Evolutionary conservation across 495 filamentous ascomycete genomes (phyloP).

Genomic region (Aspergillus avenaceus): DNA sequence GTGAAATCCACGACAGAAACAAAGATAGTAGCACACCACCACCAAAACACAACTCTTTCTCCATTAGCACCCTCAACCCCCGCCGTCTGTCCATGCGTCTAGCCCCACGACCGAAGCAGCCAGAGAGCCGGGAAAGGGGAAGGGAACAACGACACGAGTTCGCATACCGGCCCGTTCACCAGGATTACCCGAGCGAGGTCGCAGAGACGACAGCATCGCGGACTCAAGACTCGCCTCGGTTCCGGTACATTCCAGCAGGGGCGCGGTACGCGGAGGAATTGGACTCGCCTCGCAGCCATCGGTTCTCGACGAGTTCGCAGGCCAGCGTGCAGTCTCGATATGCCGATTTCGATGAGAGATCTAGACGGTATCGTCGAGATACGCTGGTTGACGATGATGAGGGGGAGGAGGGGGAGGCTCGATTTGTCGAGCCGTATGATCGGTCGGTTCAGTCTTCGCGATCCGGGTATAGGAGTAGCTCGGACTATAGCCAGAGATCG

Average conservation of each 20-base stretch:
- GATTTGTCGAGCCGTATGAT: not conserved
- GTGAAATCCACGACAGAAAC: constrained; percentile 8
- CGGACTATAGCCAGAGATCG: constrained; percentile 6
- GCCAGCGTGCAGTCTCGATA: not conserved
- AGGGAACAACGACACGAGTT: constrained; percentile 20
- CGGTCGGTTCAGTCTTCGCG: not conserved
- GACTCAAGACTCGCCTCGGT: constrained; percentile 14
- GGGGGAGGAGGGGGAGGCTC: constrained; percentile 1
- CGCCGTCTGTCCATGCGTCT: constrained; percentile 33
- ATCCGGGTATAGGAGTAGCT: constrained; percentile 1
- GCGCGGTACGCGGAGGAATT: constrained; percentile 9
- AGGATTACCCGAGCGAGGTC: constrained; percentile 31
- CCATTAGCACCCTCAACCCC: constrained; percentile 21
- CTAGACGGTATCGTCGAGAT: not conserved
- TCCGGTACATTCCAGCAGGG: constrained; percentile 35
- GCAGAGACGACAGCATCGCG: constrained; percentile 17
- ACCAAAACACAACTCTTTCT: constrained; percentile 22
- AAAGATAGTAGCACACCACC: no score
- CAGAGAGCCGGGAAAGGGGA: constrained; percentile 5
- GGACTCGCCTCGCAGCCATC: not conserved
- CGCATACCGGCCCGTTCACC: constrained; percentile 32
- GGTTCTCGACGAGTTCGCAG: not conserved
- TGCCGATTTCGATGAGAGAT: not conserved
- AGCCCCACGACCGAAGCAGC: constrained; percentile 21
- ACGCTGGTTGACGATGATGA: not conserved